Evolutionary conservation across 345 rosid species (phyloP).

Genomic region (Eutrema yunnanense): DNA sequence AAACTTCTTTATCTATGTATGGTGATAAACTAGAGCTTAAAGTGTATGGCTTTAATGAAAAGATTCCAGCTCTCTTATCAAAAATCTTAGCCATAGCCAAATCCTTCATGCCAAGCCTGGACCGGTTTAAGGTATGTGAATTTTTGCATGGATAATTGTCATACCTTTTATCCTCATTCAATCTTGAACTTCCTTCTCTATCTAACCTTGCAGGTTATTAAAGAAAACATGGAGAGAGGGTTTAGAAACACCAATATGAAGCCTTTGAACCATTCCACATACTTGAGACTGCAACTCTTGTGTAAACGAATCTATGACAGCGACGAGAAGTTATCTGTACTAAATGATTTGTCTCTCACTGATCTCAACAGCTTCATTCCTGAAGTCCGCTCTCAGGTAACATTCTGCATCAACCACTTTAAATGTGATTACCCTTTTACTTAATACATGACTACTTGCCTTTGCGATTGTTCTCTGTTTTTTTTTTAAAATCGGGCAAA

Average conservation of each 20-base stretch:
- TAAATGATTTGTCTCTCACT: constrained; percentile 58
- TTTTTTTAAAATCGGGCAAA: background rate
- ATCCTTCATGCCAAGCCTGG: constrained; percentile 68
- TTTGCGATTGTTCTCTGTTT: background rate
- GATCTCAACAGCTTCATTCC: constrained; percentile 77
- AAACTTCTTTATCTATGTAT: constrained; percentile 60
- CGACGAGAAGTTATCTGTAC: constrained; percentile 67
- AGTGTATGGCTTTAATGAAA: constrained; percentile 89
- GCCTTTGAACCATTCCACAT: constrained; percentile 83
- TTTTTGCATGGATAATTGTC: background rate
- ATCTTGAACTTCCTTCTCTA: background rate
- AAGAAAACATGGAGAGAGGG: constrained; percentile 76
- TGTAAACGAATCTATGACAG: constrained; percentile 77
- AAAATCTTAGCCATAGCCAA: constrained; percentile 61
- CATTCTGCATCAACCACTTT: background rate
- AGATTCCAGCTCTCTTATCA: constrained; percentile 67
- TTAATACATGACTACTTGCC: background rate
- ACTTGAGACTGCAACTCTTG: constrained; percentile 79
- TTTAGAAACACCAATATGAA: constrained; percentile 82
- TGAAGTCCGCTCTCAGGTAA: constrained; percentile 84
- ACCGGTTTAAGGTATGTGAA: constrained; percentile 68
- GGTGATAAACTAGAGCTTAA: constrained; percentile 85
- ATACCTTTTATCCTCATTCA: background rate
- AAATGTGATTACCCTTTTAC: background rate
- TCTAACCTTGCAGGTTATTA: constrained; percentile 58